Evolutionary conservation across 768 basidiomycete species (phyloP).

Genomic region (Kwoniella sp.): DNA sequence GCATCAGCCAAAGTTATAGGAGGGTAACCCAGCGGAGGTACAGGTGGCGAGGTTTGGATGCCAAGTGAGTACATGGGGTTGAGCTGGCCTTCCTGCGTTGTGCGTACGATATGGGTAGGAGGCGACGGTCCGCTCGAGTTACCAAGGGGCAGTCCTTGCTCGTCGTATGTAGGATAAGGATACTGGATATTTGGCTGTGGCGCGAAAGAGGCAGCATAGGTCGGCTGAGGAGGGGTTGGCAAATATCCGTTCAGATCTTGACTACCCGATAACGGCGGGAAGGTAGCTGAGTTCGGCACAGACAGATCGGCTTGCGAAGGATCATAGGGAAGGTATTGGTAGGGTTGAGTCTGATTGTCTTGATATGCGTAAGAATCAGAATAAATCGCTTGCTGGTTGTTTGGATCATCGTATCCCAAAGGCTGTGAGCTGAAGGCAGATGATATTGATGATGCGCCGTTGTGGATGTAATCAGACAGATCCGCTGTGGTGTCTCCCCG

Average conservation of each 20-base stretch:
- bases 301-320: not conserved
- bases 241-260: slow-evolving; percentile 5
- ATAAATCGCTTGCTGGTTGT: slow-evolving; percentile 1
- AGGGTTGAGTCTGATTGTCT: slow-evolving; percentile 4
- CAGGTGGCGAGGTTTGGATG: not conserved
- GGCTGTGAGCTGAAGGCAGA: slow-evolving; percentile 29
- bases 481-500: slow-evolving; percentile 6
- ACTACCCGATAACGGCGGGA: slow-evolving; percentile 4
- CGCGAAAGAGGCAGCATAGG: not conserved
- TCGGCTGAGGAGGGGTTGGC: not conserved
- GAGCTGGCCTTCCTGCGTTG: not conserved
- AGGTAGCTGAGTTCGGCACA: slow-evolving; percentile 1
- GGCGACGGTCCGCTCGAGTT: not conserved
- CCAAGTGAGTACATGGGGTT: not conserved
- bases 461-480: slow-evolving; percentile 24
- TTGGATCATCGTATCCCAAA: slow-evolving; percentile 11
- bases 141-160: not conserved
- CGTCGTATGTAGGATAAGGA: not conserved
- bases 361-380: slow-evolving; percentile 1
- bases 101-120: not conserved
- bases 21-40: not conserved
- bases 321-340: slow-evolving; percentile 4
- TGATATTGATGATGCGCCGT: slow-evolving; percentile 6
- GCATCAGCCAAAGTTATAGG: not conserved
- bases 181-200: slow-evolving; percentile 1